A percentile compares a stretch with the other conserved stretches of the same genome.
phyloP scores from a whole-genome alignment of 1,284 basidiomycete genomes.

The Chiua sp. region DNA sequence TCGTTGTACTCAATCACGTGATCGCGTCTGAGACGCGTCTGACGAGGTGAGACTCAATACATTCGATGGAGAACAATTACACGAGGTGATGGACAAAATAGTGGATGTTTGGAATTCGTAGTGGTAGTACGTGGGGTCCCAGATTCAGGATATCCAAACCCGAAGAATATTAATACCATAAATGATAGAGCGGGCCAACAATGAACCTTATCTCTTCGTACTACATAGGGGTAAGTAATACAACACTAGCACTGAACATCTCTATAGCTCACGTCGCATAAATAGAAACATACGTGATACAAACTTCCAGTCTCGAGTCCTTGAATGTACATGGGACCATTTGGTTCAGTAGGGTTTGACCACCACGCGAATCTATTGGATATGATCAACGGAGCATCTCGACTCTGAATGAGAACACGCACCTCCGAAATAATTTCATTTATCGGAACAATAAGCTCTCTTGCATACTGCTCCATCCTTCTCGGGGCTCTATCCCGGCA shows the following conservation, averaged over 20 bases:
- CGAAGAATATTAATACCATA: too few relatives aligned
- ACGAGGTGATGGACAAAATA: too few relatives aligned
- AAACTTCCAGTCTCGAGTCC: neutral
- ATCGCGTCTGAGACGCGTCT: conserved; percentile 16
- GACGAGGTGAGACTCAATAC: too few relatives aligned
- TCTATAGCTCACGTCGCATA: conserved; percentile 8
- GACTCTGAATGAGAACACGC: conserved; percentile 4
- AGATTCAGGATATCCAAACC: too few relatives aligned
- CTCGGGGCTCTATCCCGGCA: conserved; percentile 37
- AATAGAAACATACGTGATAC: conserved; percentile 6
- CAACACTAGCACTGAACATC: neutral
- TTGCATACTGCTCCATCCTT: conserved; percentile 35
- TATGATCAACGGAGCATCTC: neutral
- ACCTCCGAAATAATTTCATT: conserved; percentile 36
- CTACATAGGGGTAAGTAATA: neutral
- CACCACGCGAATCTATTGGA: conserved; percentile 33
- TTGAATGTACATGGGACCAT: conserved; percentile 5
- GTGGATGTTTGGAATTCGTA: too few relatives aligned
- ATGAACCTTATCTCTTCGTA: neutral
- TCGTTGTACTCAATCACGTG: conserved; percentile 28
- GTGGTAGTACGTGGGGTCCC: too few relatives aligned
- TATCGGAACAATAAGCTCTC: conserved; percentile 32
- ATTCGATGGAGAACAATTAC: too few relatives aligned
- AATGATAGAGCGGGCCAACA: too few relatives aligned
- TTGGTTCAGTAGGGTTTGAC: conserved; percentile 34